Evolutionary conservation across 768 basidiomycete genomes (phyloP), one percentile per base, ranked within the genome.

Genomic region (Pholiota conissans): DNA sequence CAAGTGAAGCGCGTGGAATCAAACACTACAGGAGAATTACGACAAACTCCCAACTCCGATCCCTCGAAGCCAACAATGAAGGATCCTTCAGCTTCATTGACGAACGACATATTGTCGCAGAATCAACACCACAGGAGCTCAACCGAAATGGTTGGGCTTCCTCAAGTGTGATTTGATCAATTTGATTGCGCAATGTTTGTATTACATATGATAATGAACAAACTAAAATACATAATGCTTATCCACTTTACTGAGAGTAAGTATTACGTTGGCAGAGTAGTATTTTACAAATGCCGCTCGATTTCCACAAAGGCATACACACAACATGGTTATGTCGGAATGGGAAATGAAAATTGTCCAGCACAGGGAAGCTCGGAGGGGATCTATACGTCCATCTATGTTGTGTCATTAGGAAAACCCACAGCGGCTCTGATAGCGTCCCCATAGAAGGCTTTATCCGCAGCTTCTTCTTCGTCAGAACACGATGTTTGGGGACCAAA

Each of bases 391-490:
- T n/a, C n/a, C n/a, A n/a, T 10, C 13, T 45, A 45, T 45, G 22
- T 11, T 10, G 51, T 24, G 8, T 40, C 28, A 27, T 30, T 30
- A 29, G 32, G 42, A 22, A 54, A 46, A 7, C 42, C 57, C 1
- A 53, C 45, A 30, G 18, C n/a, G 1, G 51, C 52, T 18, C 45
- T 48, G 24, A 58, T 48, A 6, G 52, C 14, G n/a, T 53, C 51
- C 45, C 35, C 52, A 30, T 54, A 58, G 20, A 58, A 53, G 3
- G 22, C 29, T 28, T 37, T 54, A 14, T 58, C 57, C 27, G 24
- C 42, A 13, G 20, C 46, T 26, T 49, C 57, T 11, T 48, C 34
- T n/a, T 30, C 46, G 9, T 24, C 46, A 1, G 40, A 40, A 10
- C 20, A 27, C 7, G 29, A 18, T 20, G 26, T 18, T 22, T 48